Evolutionary conservation across 768 basidiomycete species (phyloP), one percentile per base, ranked within the genome.

Genomic region (Trametes cubensis): DNA sequence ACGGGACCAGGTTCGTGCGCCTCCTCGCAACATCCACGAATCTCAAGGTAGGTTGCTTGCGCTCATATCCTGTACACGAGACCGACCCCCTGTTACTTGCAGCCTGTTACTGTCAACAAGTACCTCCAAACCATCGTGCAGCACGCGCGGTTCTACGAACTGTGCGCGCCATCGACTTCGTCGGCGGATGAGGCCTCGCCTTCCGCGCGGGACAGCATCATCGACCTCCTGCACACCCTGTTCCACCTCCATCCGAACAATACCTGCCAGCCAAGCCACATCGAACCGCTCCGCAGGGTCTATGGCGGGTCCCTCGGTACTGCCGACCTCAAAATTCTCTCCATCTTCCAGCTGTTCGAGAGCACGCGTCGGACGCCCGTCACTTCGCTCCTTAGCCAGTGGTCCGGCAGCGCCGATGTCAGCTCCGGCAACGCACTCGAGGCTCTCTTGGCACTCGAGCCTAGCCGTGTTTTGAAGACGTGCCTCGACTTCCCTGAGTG

Each of bases 191-290:
- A 44, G 30, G 65, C 65, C 10, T 28, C 25, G 23, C 25, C 13
- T 49, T 64, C 71, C 5, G 68, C 74, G 30, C 80, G 86, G 21
- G 78, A 82, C 23, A 74, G 78, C 2, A 70, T 90, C 28, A 77
- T 88, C 40, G 66, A 74, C n/a, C 73, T 92, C 1, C 74, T 95
- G 4, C 79, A 85, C 47, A 73, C 76, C 3, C 78, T 96, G 1
- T 97, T 95, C 78, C 73, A 82, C 58, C 80, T 88, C 15, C 87
- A 95, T 69, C 92, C 94, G 0, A 74, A 79, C 14, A 93, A 93
- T 67, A 89, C 94, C 2, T 95, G 92, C 69, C 95, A 96, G 71
- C 81, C 87, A 11, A 88, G 84, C 3, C 92, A 95, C 65, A 75
- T 95, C 46, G 87, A 91, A 48, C 92, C 92, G 1, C 78, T 98